Conservation (phyloP, 192 early-diverging fungal genomes). For the Rhizophagus clarus region DNA sequence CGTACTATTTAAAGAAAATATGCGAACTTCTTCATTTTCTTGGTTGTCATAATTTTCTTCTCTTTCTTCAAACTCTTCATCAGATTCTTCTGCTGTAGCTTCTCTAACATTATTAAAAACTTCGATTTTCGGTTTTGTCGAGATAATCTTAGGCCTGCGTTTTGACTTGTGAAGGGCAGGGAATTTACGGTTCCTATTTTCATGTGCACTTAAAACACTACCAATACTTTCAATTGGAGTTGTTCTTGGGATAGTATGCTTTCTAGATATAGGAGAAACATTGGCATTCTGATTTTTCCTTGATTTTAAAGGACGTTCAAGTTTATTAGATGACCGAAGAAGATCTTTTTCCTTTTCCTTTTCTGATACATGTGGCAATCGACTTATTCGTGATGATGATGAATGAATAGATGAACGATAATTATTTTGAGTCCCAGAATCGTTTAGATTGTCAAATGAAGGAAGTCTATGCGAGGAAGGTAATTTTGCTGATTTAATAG, state of each 20-base stretch:
- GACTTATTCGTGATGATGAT: neutral
- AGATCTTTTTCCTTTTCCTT: neutral
- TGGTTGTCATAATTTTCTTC: constrained; percentile 42
- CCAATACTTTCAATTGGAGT: neutral
- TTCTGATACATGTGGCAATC: neutral
- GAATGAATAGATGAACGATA: neutral
- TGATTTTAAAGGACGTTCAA: neutral
- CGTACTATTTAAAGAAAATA: constrained; percentile 54
- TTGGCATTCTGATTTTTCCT: neutral
- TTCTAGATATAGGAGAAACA: neutral
- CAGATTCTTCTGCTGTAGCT: constrained; percentile 57
- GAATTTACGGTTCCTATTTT: neutral
- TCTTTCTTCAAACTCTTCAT: constrained; percentile 55
- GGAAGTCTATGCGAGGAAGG: neutral
- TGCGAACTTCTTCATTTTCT: constrained; percentile 38
- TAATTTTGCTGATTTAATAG: neutral
- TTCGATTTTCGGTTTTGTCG: constrained; percentile 50
- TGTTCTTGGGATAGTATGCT: neutral
- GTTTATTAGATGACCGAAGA: neutral
- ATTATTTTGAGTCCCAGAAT: neutral
- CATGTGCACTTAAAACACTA: neutral
- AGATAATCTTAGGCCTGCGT: constrained; percentile 12
- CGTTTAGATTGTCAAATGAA: neutral
- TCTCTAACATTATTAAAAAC: constrained; percentile 57
- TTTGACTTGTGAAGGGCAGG: constrained; percentile 4